These are phyloP conservation scores for Phytopythium vexans DNA, from an alignment of 352 stramenopile species.

Conservation along the genomic window DNA sequence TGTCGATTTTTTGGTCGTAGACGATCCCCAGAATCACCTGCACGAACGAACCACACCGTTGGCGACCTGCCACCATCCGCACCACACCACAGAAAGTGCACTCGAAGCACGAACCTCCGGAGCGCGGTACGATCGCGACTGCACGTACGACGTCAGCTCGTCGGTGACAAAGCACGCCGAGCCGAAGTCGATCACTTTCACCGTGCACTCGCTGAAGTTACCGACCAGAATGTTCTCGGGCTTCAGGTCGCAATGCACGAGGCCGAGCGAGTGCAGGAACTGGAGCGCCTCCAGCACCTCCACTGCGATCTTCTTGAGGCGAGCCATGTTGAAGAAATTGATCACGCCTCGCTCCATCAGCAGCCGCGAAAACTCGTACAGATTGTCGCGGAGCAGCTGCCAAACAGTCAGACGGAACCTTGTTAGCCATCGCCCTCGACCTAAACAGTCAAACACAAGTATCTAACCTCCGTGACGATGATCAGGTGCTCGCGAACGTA, in stretches of 20 bases:
- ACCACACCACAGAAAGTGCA: slow-evolving; percentile 20
- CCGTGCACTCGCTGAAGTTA: slow-evolving; percentile 88
- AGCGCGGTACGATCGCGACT: slow-evolving; percentile 96
- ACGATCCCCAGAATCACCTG: slow-evolving; percentile 95
- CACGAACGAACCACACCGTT: not conserved
- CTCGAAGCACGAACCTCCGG: slow-evolving; percentile 89
- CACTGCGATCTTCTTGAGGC: slow-evolving; percentile 92
- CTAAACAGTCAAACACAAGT: not conserved
- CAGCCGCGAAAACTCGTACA: slow-evolving; percentile 97
- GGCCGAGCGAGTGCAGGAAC: slow-evolving; percentile 84
- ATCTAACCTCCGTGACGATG: slow-evolving; percentile 94
- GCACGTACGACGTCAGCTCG: slow-evolving; percentile 96
- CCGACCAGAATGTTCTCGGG: slow-evolving; percentile 96
- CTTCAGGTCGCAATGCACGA: slow-evolving; percentile 99
- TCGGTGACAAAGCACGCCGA: slow-evolving; percentile 94
- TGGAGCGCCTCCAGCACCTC: slow-evolving; percentile 93
- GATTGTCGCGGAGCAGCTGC: slow-evolving; percentile 93
- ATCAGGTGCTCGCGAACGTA: slow-evolving; percentile 95
- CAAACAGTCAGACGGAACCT: slow-evolving; percentile 8
- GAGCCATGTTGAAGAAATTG: slow-evolving; percentile 93
- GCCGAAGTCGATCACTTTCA: slow-evolving; percentile 99
- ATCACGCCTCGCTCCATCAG: slow-evolving; percentile 72
- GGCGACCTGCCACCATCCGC: not conserved
- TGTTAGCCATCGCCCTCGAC: no score
- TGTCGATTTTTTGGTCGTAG: slow-evolving; percentile 86